These are phyloP conservation scores for Penicillium manginii DNA, from an alignment of 495 filamentous ascomycete genomes.

Conservation along the genomic window DNA sequence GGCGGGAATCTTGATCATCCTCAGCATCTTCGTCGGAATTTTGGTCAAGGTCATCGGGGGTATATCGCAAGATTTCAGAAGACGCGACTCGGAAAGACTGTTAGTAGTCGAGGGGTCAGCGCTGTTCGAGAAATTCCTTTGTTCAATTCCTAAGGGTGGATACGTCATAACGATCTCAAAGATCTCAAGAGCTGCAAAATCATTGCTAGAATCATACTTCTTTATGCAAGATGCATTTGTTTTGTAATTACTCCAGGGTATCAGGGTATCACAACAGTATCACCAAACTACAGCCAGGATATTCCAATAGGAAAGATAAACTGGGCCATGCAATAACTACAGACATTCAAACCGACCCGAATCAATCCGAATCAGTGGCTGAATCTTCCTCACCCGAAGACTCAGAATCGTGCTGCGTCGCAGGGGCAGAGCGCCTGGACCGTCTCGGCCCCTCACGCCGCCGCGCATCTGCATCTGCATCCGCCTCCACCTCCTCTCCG, in stretches of 20 bases:
- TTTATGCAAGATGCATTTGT: background rate
- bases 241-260: background rate
- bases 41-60: too few relatives aligned
- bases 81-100: too few relatives aligned
- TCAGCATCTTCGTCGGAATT: too few relatives aligned
- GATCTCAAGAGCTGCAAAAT: too few relatives aligned
- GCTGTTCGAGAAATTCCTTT: too few relatives aligned
- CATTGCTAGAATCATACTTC: background rate
- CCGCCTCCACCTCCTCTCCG: background rate
- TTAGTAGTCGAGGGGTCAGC: too few relatives aligned
- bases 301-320: too few relatives aligned
- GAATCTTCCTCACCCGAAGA: constrained; percentile 18
- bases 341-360: background rate
- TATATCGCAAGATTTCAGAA: too few relatives aligned
- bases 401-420: constrained; percentile 15
- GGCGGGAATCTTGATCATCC: too few relatives aligned
- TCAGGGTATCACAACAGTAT: constrained; percentile 1
- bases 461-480: constrained; percentile 7
- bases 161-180: too few relatives aligned
- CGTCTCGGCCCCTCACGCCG: constrained; percentile 15
- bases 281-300: too few relatives aligned
- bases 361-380: constrained; percentile 9
- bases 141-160: too few relatives aligned
- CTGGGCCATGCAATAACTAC: background rate
- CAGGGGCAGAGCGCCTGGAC: constrained; percentile 14